phyloP scores from a whole-genome alignment of 2,329 filamentous ascomycete species.

The Xylaria sp. region DNA sequence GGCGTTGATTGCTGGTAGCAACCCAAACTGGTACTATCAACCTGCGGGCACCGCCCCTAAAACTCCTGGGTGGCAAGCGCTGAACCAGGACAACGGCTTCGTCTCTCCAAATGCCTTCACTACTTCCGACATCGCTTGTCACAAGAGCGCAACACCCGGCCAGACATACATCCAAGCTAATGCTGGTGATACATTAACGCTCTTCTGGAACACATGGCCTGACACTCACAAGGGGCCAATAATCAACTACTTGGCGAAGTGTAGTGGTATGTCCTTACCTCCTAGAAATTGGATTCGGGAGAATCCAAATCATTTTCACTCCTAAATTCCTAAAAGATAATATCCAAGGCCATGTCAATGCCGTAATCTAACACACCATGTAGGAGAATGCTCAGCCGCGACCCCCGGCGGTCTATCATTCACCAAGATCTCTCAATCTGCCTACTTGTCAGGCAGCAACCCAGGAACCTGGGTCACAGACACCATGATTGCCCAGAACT shows the following conservation, averaged over 20 bases:
- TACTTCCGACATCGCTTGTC: slow-evolving; percentile 59
- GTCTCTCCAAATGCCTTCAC: slow-evolving; percentile 56
- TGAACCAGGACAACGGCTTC: slow-evolving; percentile 62
- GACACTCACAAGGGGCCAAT: slow-evolving; percentile 52
- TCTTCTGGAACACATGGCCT: slow-evolving; percentile 52
- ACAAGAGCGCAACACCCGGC: slow-evolving; percentile 55
- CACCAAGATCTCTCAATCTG: slow-evolving; percentile 46
- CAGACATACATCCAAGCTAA: slow-evolving; percentile 43
- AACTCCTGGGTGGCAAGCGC: slow-evolving; percentile 54
- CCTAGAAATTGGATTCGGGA: too few species aligned
- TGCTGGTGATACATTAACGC: slow-evolving; percentile 47
- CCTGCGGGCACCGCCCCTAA: slow-evolving; percentile 33
- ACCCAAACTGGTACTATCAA: slow-evolving; percentile 46
- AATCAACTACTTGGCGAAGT: slow-evolving; percentile 53
- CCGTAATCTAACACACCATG: slow-evolving; percentile 9
- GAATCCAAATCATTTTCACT: not conserved
- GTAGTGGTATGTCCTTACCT: slow-evolving; percentile 38
- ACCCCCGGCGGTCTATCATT: slow-evolving; percentile 47
- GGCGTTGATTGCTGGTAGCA: slow-evolving; percentile 36
- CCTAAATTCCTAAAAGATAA: not conserved
- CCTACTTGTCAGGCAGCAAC: slow-evolving; percentile 45
- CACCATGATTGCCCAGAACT: slow-evolving; percentile 60
- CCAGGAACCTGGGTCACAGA: slow-evolving; percentile 52
- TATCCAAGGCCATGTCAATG: not conserved
- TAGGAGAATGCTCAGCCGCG: slow-evolving; percentile 49